phyloP scores from a whole-genome alignment of 768 basidiomycete species.

The Pisolithus orientalis region DNA sequence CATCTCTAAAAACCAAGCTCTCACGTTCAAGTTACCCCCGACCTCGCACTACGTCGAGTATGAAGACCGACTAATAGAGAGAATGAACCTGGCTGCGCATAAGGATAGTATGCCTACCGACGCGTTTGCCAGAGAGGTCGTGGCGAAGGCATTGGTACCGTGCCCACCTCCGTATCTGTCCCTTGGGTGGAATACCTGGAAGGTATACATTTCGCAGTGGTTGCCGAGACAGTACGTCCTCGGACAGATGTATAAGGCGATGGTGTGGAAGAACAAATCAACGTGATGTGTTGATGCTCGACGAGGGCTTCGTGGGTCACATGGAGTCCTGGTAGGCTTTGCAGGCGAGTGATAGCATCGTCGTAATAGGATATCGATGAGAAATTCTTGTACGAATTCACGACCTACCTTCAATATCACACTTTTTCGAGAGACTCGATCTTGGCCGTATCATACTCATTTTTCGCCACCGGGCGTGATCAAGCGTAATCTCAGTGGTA shows the following conservation, averaged over 20 bases:
- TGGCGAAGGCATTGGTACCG: slow-evolving; percentile 38
- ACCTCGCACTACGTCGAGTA: slow-evolving; percentile 51
- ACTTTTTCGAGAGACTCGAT: too few species aligned
- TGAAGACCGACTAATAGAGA: slow-evolving; percentile 45
- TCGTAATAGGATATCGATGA: too few species aligned
- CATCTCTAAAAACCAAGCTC: slow-evolving; percentile 47
- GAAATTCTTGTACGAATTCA: too few species aligned
- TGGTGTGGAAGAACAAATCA: neutral
- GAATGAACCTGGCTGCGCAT: slow-evolving; percentile 50
- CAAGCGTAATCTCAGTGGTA: too few species aligned
- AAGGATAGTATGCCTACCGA: slow-evolving; percentile 41
- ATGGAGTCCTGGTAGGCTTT: too few species aligned
- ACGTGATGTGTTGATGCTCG: too few species aligned
- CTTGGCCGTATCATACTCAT: too few species aligned
- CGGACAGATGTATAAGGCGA: slow-evolving; percentile 5
- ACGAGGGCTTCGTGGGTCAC: too few species aligned
- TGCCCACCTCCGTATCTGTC: slow-evolving; percentile 48
- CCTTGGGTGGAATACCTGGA: slow-evolving; percentile 36
- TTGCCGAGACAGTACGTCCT: slow-evolving; percentile 21
- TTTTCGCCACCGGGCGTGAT: too few species aligned
- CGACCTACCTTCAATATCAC: too few species aligned
- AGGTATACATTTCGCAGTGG: slow-evolving; percentile 14
- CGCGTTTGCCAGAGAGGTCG: slow-evolving; percentile 48
- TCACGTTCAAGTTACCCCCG: slow-evolving; percentile 39
- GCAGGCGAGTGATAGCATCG: too few species aligned